Conservation (phyloP, 2,329 filamentous ascomycete genomes). For the Aspergillus pseudoglaucus region DNA sequence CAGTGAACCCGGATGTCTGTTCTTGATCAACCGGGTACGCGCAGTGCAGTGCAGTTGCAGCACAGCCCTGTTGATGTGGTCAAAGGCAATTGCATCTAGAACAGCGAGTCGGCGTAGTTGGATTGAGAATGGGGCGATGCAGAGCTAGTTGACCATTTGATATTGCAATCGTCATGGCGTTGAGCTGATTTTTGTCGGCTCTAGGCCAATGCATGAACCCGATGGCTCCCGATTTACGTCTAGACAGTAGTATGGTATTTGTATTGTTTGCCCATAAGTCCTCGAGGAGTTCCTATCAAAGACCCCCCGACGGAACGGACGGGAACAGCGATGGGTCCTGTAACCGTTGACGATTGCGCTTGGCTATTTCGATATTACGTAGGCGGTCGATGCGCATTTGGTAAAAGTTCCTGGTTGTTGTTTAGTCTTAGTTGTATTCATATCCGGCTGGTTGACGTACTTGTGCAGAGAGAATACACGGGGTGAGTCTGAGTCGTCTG, state of each 20-base stretch:
- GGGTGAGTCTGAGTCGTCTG: conserved; percentile 64
- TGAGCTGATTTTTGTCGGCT: too few species aligned
- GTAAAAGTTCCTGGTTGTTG: conserved; percentile 63
- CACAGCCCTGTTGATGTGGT: too few species aligned
- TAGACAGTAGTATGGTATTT: neutral
- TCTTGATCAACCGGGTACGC: too few species aligned
- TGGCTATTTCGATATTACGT: conserved; percentile 70
- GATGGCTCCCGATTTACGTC: too few species aligned
- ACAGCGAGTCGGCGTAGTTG: neutral
- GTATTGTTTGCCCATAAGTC: neutral
- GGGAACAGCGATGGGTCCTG: conserved; percentile 77
- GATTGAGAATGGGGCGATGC: neutral
- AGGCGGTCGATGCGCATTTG: conserved; percentile 76
- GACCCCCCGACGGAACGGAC: conserved; percentile 63
- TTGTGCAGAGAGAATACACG: conserved; percentile 79
- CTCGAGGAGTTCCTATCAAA: conserved; percentile 13
- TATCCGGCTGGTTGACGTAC: conserved; percentile 38
- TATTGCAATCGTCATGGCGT: neutral
- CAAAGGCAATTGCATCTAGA: neutral
- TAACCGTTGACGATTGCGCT: conserved; percentile 71
- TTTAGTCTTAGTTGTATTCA: neutral
- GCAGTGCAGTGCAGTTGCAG: too few species aligned
- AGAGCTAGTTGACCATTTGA: neutral
- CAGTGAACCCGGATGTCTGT: too few species aligned
- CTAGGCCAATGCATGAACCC: too few species aligned